phyloP scores from a whole-genome alignment of 2,329 filamentous ascomycete genomes.

The Chrysosporium keratinophilum region DNA sequence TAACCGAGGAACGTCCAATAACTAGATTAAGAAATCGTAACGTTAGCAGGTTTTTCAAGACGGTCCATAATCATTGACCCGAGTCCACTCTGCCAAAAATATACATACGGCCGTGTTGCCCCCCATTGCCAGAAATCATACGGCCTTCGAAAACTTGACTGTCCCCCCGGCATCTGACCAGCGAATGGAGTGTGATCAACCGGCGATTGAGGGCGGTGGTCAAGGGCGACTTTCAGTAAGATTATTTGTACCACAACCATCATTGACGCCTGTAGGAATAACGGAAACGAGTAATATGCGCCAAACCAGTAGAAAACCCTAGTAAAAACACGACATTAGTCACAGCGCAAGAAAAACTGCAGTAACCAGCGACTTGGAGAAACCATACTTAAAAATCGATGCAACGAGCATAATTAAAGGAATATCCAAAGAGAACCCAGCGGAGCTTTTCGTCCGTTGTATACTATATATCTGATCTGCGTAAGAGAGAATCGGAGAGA shows the following conservation, averaged over 20 bases:
- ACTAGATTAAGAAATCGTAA: conserved; percentile 18
- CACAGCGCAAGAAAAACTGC: neutral
- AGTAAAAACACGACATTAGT: neutral
- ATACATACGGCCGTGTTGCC: conserved; percentile 40
- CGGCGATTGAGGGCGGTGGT: conserved; percentile 42
- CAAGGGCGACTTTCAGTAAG: conserved; percentile 51
- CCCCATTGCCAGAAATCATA: conserved; percentile 57
- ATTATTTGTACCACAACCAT: conserved; percentile 51
- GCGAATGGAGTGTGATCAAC: conserved; percentile 36
- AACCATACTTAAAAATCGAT: conserved; percentile 49
- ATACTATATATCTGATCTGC: conserved; percentile 58
- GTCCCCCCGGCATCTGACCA: conserved; percentile 20
- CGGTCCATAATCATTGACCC: neutral
- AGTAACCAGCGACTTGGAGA: neutral
- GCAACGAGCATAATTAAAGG: conserved; percentile 57
- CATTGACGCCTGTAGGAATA: conserved; percentile 50
- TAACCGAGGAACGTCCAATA: conserved; percentile 52
- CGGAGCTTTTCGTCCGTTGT: conserved; percentile 48
- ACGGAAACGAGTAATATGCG: conserved; percentile 48
- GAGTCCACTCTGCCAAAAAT: neutral
- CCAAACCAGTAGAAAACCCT: conserved; percentile 58
- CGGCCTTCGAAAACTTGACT: conserved; percentile 36
- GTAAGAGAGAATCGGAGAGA: conserved; percentile 55
- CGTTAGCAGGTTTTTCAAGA: conserved; percentile 15
- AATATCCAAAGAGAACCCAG: conserved; percentile 57